These are phyloP conservation scores for Ormosia emarginata DNA, from an alignment of 306 rosid species.

Conservation along the genomic window DNA sequence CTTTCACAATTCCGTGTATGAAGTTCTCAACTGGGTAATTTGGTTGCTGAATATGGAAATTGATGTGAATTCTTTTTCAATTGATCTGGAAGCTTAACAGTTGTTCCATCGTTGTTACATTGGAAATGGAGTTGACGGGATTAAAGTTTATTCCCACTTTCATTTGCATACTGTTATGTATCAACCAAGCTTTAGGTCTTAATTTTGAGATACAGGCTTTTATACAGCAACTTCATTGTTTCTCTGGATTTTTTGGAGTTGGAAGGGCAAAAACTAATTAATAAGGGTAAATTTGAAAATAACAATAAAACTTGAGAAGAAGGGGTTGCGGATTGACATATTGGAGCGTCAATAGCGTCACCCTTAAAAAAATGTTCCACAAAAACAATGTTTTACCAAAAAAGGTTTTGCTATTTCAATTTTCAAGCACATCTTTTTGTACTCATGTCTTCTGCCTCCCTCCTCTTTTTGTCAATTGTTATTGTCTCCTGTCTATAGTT, in stretches of 20 bases:
- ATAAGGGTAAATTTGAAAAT: too few species aligned
- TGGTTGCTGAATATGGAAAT: constrained; percentile 9
- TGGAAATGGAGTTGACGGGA: neutral
- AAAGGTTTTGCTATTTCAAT: too few species aligned
- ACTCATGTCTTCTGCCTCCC: too few species aligned
- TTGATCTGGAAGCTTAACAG: constrained; percentile 1
- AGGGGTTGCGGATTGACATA: too few species aligned
- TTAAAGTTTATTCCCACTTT: neutral
- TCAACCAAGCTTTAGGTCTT: neutral
- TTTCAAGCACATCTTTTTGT: too few species aligned
- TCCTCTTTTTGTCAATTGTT: too few species aligned
- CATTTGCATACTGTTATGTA: neutral
- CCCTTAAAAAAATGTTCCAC: too few species aligned
- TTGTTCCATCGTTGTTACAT: neutral
- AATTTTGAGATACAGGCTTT: neutral
- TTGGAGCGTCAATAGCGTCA: too few species aligned
- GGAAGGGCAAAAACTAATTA: neutral
- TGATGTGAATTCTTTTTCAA: neutral
- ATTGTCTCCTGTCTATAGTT: too few species aligned
- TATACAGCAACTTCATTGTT: neutral
- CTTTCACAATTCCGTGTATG: neutral
- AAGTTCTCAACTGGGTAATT: constrained; percentile 11
- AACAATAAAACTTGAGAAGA: too few species aligned
- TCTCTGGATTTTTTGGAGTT: neutral
- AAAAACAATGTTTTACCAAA: too few species aligned